These are phyloP conservation scores for Penicillium silybi DNA, from an alignment of 495 filamentous ascomycete genomes.

Conservation along the genomic window DNA sequence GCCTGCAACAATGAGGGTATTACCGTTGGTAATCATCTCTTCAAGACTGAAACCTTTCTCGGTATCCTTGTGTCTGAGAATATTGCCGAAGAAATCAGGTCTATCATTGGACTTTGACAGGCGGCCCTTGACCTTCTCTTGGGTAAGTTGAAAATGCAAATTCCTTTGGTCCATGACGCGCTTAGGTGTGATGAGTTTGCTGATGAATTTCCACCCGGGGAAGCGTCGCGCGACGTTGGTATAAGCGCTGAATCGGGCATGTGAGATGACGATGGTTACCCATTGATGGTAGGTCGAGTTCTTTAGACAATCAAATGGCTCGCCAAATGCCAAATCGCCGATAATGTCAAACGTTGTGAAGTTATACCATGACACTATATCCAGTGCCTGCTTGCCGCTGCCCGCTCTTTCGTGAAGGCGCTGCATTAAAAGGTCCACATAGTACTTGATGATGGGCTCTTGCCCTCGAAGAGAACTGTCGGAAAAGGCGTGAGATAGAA, in stretches of 20 bases:
- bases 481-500: constrained; percentile 52
- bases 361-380: constrained; percentile 54
- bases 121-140: constrained; percentile 11
- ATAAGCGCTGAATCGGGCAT: constrained; percentile 22
- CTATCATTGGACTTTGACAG: constrained; percentile 15
- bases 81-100: constrained; percentile 20
- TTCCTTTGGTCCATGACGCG: constrained; percentile 25
- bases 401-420: constrained; percentile 36
- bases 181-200: constrained; percentile 17
- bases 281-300: constrained; percentile 51
- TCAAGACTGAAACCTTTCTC: constrained; percentile 36
- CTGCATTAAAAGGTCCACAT: constrained; percentile 44
- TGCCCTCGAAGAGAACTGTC: constrained; percentile 41
- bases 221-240: constrained; percentile 21
- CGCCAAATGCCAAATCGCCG: constrained; percentile 57
- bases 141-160: constrained; percentile 9
- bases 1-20: constrained; percentile 44
- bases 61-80: constrained; percentile 16
- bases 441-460: constrained; percentile 41
- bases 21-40: constrained; percentile 40
- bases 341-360: constrained; percentile 61
- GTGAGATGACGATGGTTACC: constrained; percentile 46
- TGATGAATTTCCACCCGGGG: constrained; percentile 7
- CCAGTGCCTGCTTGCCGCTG: constrained; percentile 17
- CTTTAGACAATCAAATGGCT: constrained; percentile 54